Base-by-base conservation (phyloP, 2,329 filamentous ascomycete genomes). In the Ophiocordyceps robertsii region DNA sequence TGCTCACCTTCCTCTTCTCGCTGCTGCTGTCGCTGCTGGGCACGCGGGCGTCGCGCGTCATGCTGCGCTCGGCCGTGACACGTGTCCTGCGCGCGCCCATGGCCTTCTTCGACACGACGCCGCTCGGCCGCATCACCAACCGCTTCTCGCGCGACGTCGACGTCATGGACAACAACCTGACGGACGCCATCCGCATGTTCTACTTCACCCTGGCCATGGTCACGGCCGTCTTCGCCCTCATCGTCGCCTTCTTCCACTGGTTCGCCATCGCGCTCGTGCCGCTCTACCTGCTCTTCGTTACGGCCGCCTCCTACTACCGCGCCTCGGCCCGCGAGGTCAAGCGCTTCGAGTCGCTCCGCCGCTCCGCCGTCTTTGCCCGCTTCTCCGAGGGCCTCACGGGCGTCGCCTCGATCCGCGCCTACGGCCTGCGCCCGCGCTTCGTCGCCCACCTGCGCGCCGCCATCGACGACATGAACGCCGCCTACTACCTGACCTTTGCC, bases 101-200 rank as follows among this genome's bases (percentile, higher is more conserved):
- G 87, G 83, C 84, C 5, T 96, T 96, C 66, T 96, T 96, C 64
- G 92, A 98, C 54, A 96, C 92, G 0, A 96, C 92, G 1, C 92
- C 92, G 0, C 73, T 96, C 1, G 92, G 92, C 17, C 82, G 90
- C 32, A 95, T 96, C 59, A 95, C 88, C 19, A 96, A 96, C 60
- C 84, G 92, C 14, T 96, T 96, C 64, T 93, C 87, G 29, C 83
- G 90, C 51, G 92, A 98, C 55, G 84, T 96, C 35, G 87, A 95
- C 55, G 86, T 92, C 44, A 93, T 96, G 87, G 92, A 96, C 64
- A 95, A 95, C 60, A 86, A 80, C 44, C 66, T 95, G 37, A 83
- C 83, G 0, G 90, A 95, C 53, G 82, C 86, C 4, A 86, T 95
- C 63, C 79, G 90, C 49, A 94, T 95, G 80, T 95, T 90, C 66